A percentile compares a stretch with the other conserved stretches of the same genome.
Conservation (phyloP, 2,329 filamentous ascomycete species). For the Apiospora hydei region DNA sequence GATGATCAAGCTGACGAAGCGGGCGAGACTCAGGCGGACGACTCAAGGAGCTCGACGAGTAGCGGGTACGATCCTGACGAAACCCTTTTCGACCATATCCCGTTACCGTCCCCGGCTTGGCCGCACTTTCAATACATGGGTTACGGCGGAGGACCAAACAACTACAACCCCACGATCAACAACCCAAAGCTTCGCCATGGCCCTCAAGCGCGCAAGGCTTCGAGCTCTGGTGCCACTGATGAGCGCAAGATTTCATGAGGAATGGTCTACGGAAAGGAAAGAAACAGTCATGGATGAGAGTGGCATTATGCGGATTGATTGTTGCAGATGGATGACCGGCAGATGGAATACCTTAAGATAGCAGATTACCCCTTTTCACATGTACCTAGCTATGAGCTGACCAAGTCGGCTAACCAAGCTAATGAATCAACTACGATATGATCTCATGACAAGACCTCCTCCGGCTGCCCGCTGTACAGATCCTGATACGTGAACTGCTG, state of each 20-base stretch:
- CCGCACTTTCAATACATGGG: background rate
- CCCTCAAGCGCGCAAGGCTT: background rate
- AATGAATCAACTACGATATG: background rate
- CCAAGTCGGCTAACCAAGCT: too few species aligned
- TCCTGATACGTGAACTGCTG: constrained; percentile 7
- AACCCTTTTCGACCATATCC: background rate
- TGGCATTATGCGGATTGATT: background rate
- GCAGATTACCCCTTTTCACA: too few species aligned
- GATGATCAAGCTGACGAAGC: background rate
- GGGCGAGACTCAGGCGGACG: background rate
- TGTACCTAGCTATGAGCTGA: too few species aligned
- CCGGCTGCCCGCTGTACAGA: constrained; percentile 4
- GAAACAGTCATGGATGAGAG: background rate
- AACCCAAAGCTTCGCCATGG: background rate
- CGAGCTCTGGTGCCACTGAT: background rate
- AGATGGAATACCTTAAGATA: too few species aligned
- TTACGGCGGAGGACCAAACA: background rate
- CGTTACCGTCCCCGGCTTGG: background rate
- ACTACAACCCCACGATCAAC: background rate
- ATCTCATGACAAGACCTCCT: background rate
- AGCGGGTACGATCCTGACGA: background rate
- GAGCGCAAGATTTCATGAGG: too few species aligned
- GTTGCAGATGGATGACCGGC: background rate
- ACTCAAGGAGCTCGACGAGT: background rate
- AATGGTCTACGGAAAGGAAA: background rate